Evolutionary conservation across 495 filamentous ascomycete genomes (phyloP).

Genomic region (Hyaloscypha variabilis): DNA sequence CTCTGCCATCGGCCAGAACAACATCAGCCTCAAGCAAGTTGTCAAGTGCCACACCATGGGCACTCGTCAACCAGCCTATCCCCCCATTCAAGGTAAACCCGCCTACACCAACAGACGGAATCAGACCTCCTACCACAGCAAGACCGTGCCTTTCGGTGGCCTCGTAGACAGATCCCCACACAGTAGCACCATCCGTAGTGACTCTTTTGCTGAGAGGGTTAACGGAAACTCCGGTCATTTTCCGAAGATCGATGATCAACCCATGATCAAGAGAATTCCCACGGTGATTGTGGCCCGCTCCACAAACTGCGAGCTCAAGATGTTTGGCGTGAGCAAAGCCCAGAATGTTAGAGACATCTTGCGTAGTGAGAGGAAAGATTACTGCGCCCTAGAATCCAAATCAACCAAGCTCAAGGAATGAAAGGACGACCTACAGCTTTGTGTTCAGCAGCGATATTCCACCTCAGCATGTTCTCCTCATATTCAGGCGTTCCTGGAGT

Average conservation of each 20-base stretch:
- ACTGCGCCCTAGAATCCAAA: slow-evolving; percentile 45
- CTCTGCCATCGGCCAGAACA: slow-evolving; percentile 52
- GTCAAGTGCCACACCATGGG: slow-evolving; percentile 55
- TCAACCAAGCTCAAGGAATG: slow-evolving; percentile 26
- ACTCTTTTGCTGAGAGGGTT: not conserved
- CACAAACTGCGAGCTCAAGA: slow-evolving; percentile 50
- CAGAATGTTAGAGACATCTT: slow-evolving; percentile 45
- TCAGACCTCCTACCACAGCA: slow-evolving; percentile 59
- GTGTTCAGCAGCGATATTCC: slow-evolving; percentile 22
- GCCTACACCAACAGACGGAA: slow-evolving; percentile 60
- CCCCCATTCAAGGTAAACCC: slow-evolving; percentile 61
- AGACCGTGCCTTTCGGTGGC: slow-evolving; percentile 49
- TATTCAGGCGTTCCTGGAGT: slow-evolving; percentile 38
- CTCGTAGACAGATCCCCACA: slow-evolving; percentile 57
- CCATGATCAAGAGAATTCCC: slow-evolving; percentile 42
- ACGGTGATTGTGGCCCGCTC: slow-evolving; percentile 55
- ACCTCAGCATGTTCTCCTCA: slow-evolving; percentile 37
- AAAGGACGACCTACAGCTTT: slow-evolving; percentile 25
- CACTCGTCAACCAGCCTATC: slow-evolving; percentile 43
- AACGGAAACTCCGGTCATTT: not conserved
- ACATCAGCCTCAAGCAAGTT: slow-evolving; percentile 51
- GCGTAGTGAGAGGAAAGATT: slow-evolving; percentile 38
- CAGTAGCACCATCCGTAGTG: slow-evolving; percentile 1
- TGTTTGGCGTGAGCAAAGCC: slow-evolving; percentile 45
- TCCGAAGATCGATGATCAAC: slow-evolving; percentile 47